Conservation (phyloP, 1,284 basidiomycete genomes). For the Heimioporus punctisporus region DNA sequence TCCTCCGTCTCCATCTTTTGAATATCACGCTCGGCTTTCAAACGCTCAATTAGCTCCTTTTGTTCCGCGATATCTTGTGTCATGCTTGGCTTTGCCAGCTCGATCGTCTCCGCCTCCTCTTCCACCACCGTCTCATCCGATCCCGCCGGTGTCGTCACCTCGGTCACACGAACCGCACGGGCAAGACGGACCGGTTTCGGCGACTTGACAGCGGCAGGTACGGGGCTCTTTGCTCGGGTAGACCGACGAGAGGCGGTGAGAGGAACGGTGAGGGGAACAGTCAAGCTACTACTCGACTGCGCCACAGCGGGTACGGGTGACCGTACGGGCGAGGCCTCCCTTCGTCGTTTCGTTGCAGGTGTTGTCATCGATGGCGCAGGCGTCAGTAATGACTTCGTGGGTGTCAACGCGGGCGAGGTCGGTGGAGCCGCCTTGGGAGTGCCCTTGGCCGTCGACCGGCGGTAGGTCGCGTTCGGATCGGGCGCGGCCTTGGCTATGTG, state of each 20-base stretch:
- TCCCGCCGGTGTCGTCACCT: constrained; percentile 48
- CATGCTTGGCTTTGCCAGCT: constrained; percentile 63
- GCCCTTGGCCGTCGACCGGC: constrained; percentile 55
- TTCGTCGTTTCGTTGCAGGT: constrained; percentile 61
- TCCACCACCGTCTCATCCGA: constrained; percentile 66
- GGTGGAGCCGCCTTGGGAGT: constrained; percentile 34
- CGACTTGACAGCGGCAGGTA: constrained; percentile 30
- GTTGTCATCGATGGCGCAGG: constrained; percentile 33
- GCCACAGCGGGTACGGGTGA: constrained; percentile 20
- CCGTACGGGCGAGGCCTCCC: constrained; percentile 56
- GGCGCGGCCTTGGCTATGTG: constrained; percentile 77
- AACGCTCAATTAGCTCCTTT: constrained; percentile 63
- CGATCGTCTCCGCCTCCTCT: constrained; percentile 48
- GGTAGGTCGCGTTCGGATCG: constrained; percentile 77
- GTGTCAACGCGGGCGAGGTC: constrained; percentile 18
- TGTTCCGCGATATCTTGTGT: constrained; percentile 73
- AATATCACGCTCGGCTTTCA: constrained; percentile 55
- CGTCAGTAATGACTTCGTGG: constrained; percentile 27
- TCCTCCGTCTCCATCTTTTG: constrained; percentile 26
- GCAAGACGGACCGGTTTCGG: constrained; percentile 40
- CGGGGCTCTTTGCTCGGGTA: constrained; percentile 56
- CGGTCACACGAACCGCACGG: constrained; percentile 41
- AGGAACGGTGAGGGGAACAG: no score
- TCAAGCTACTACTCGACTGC: constrained; percentile 26
- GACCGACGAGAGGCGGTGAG: constrained; percentile 48